A percentile compares a stretch with the other conserved stretches of the same genome.
Evolutionary conservation across 805 yeast species (phyloP).

Genomic region (Ogataea henricii): DNA sequence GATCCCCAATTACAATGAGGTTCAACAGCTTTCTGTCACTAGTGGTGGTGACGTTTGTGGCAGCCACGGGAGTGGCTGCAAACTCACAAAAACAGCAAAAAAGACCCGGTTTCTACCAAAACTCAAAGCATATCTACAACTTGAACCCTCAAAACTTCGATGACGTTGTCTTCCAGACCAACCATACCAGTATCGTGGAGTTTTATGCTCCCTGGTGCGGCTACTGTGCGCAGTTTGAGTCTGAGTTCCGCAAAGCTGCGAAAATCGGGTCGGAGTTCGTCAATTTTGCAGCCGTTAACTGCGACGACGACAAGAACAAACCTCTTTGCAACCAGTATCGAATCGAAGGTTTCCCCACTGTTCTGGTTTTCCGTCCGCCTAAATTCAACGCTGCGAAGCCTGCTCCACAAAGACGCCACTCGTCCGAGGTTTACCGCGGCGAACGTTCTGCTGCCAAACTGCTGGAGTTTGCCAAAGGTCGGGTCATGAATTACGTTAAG

Average conservation of each 20-base stretch:
- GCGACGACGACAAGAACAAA: conserved; percentile 71
- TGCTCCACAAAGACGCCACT: conserved; percentile 39
- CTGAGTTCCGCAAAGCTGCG: conserved; percentile 66
- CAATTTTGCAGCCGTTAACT: conserved; percentile 81
- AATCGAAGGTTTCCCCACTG: conserved; percentile 81
- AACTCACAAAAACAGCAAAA: neutral
- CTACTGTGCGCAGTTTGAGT: conserved; percentile 74
- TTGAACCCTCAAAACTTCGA: conserved; percentile 51
- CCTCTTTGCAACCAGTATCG: conserved; percentile 65
- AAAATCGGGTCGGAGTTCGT: conserved; percentile 54
- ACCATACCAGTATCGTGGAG: conserved; percentile 80
- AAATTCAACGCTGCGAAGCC: neutral
- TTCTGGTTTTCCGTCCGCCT: conserved; percentile 77
- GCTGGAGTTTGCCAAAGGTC: conserved; percentile 52
- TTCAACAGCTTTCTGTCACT: neutral
- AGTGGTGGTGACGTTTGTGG: neutral
- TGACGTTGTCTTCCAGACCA: conserved; percentile 63
- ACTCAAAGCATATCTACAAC: conserved; percentile 29
- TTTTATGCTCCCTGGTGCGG: conserved; percentile 99
- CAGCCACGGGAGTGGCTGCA: neutral
- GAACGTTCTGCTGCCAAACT: conserved; percentile 59
- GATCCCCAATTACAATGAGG: no score
- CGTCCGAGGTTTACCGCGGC: conserved; percentile 60
- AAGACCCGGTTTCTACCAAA: conserved; percentile 24
- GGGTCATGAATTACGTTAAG: conserved; percentile 68